Evolutionary conservation across 164 flowering plant genomes (phyloP).

Genomic region (Magnolia officinalis): DNA sequence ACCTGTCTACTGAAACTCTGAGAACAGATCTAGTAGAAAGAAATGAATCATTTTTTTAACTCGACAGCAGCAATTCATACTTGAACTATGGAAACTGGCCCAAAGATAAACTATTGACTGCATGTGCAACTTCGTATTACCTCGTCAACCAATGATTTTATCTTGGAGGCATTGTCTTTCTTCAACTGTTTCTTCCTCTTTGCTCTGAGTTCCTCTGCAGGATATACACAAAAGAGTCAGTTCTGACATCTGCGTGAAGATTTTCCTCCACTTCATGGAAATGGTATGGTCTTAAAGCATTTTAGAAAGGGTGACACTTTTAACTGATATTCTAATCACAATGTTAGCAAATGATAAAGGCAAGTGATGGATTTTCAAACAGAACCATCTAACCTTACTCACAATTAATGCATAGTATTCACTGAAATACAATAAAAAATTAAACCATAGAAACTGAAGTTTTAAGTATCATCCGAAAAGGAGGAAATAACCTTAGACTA

Average conservation of each 20-base stretch:
- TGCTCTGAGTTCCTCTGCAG: slow-evolving; percentile 84
- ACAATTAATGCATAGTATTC: not conserved
- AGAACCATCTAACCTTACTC: not conserved
- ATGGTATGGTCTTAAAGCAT: too few relatives aligned
- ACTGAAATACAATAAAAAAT: not conserved
- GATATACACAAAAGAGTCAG: slow-evolving; percentile 7
- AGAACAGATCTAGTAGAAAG: too few relatives aligned
- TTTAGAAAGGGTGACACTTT: too few relatives aligned
- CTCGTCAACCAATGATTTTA: slow-evolving; percentile 93
- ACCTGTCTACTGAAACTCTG: too few relatives aligned
- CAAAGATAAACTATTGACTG: not conserved
- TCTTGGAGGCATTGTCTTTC: slow-evolving; percentile 86
- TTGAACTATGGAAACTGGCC: not conserved
- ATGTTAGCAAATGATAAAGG: too few relatives aligned
- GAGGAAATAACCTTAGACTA: not conserved
- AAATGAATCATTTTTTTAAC: too few relatives aligned
- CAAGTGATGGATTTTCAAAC: too few relatives aligned
- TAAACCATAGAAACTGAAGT: not conserved
- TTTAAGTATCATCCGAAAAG: not conserved
- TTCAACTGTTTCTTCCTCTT: slow-evolving; percentile 90
- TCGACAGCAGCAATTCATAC: too few relatives aligned
- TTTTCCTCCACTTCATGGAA: not conserved
- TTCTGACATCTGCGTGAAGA: not conserved
- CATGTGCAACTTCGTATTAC: slow-evolving; percentile 31
- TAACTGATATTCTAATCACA: too few relatives aligned